Base-by-base conservation (phyloP, 1,284 basidiomycete species). In the Gomphus bonarii region DNA sequence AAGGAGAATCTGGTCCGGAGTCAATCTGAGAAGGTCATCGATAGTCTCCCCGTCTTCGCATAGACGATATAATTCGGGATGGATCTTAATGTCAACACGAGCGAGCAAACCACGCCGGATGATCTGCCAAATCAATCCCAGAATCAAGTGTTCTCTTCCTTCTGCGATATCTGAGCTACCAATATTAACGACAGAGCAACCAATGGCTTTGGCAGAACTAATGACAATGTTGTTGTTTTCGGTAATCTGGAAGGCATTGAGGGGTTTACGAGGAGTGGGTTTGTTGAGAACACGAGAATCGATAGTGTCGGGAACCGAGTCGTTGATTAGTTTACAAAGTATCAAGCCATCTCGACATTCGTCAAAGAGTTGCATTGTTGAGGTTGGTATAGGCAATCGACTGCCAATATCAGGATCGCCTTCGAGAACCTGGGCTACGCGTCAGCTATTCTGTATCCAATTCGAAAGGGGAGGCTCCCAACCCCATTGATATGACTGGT, bases 151-250 rank as follows among this genome's bases (percentile, higher is more conserved):
- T 70, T 99, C 95, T 59, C 91, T 79, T 8, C 95, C 95, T 61
- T 97, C 95, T 49, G 92, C 82, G 59, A 99, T 76, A 73, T 99
- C 95, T 20, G 84, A 80, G 0, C 95, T 88, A 38, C 97, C 95
- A 63, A 99, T 97, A 74, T 99, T 99, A 70, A 99, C 95, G 54
- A 98, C 94, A 8, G 91, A 95, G 70, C 97, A 97, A 38, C 95
- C 95, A 63, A 99, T 98, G 70, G 91, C 95, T 73, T 97, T 95
- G 46, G 95, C 85, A 35, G 97, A 99, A 10, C 91, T 90, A 72
- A 99, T 97, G 68, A 99, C 95, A 65, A 99, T 95, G 73, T 98
- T 99, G 78, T 99, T 98, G 78, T 99, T 99, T 72, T 99, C 95
- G 0, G 95, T 98, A 70, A 97, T 97, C 68, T 98, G 94, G 83